A percentile compares a stretch with the other conserved stretches of the same genome.
Conservation (phyloP, 768 basidiomycete species). For the Naganishia onofrii region DNA sequence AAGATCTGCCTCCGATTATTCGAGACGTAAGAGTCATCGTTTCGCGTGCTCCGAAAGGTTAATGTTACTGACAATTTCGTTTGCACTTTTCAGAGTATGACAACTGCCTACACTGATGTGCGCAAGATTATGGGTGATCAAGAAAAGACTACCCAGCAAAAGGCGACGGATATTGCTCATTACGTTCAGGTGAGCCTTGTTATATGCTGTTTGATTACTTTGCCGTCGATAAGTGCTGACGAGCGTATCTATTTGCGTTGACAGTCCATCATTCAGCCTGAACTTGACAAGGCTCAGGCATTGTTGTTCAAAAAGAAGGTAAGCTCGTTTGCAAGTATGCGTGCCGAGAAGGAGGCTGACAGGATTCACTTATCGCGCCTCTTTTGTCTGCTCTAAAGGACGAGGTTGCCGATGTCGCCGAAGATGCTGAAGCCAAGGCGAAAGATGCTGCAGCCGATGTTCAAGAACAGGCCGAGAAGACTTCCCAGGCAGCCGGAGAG, state of each 20-base stretch:
- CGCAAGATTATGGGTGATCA: conserved; percentile 23
- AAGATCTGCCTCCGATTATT: conserved; percentile 28
- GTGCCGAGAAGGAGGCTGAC: background rate
- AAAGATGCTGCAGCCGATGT: background rate
- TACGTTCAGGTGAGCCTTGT: conserved; percentile 28
- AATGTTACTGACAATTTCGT: background rate
- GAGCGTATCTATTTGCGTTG: background rate
- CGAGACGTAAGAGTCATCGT: conserved; percentile 16
- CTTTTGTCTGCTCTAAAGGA: background rate
- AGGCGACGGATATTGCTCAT: conserved; percentile 30
- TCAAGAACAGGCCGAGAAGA: background rate
- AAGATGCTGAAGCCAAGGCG: background rate
- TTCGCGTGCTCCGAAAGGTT: background rate
- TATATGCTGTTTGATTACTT: background rate
- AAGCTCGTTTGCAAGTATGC: background rate
- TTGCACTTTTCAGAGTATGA: conserved; percentile 11
- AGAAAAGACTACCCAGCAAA: conserved; percentile 26
- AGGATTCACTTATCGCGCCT: no score
- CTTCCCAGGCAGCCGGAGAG: background rate
- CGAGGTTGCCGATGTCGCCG: background rate
- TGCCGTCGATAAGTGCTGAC: background rate
- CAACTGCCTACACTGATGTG: conserved; percentile 29
- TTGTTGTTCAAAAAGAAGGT: conserved; percentile 29
- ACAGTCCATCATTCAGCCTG: conserved; percentile 28
- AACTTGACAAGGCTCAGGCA: conserved; percentile 24